Evolutionary conservation across 2,329 filamentous ascomycete genomes (phyloP), one percentile per base, ranked within the genome.

Genomic region (Lasiodiplodia citricola): DNA sequence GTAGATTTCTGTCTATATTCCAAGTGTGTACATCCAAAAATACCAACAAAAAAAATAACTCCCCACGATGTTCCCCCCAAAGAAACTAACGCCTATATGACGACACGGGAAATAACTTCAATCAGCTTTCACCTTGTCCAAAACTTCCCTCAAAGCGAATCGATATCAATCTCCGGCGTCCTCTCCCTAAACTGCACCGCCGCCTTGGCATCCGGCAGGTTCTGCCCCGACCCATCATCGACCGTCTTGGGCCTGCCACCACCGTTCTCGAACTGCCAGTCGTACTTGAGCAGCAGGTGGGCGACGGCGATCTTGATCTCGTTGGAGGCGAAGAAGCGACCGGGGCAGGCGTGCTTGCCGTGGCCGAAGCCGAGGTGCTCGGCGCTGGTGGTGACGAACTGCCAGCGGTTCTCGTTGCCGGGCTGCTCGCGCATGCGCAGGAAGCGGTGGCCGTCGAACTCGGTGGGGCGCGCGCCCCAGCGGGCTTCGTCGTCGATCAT

Each of bases 291-390:
- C 38, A 72, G 68, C 25, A 72, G 58, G 11, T 69, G 37, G 2
- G 67, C 68, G 10, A 71, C 44, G 13, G 68, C 68, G 28, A 55
- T 62, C 66, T 72, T 72, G 58, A 72, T 71, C 54, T 70, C 70
- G 23, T 70, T 70, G 16, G 52, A 37, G 21, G 70, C 70, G 37
- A 72, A 72, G 68, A 72, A 72, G 25, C 70, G 67, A 2, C 70
- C 69, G 2, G 67, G 69, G 56, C 69, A 70, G 50, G 68, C 70
- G 60, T 70, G 68, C 25, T 60, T 28, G 38, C 68, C 69, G 51
- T 72, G 69, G 1, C 73, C 72, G 60, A 75, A 74, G 4, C 21
- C 58, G 2, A 74, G 52, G 14, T 73, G 69, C 1, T 74, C 67
- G 44, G 75, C 73, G 16, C 58, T 54, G 14, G 65, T 70, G n/a